These are phyloP conservation scores for Fusarium mexicanum DNA, from an alignment of 2,329 filamentous ascomycete genomes.

Conservation along the genomic window DNA sequence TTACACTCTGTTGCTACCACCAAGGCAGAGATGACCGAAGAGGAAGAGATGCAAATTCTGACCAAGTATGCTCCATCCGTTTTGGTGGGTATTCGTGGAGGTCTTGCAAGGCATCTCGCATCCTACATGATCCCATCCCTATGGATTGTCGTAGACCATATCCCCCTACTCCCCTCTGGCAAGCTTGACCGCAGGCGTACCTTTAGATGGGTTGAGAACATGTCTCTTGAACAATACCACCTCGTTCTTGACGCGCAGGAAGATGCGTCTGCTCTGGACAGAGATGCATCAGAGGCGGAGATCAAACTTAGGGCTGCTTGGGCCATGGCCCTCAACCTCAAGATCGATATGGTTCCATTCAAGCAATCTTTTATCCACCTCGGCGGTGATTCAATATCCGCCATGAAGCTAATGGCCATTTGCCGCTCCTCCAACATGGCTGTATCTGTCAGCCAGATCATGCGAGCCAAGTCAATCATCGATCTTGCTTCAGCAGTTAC, in stretches of 20 bases:
- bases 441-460: slow-evolving; percentile 31
- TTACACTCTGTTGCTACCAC: not conserved
- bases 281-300: slow-evolving; percentile 13
- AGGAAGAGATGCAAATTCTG: not conserved
- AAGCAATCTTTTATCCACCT: slow-evolving; percentile 29
- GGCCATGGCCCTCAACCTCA: slow-evolving; percentile 17
- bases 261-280: slow-evolving; percentile 1
- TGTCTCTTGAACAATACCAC: slow-evolving; percentile 11
- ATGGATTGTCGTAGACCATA: slow-evolving; percentile 14
- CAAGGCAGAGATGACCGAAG: not conserved
- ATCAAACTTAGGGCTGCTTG: slow-evolving; percentile 19
- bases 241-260: slow-evolving; percentile 11
- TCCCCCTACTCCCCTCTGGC: slow-evolving; percentile 26
- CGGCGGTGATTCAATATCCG: slow-evolving; percentile 35
- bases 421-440: slow-evolving; percentile 27
- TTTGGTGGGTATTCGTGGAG: slow-evolving; percentile 10
- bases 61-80: not conserved
- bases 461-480: slow-evolving; percentile 34
- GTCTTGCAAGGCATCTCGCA: not conserved
- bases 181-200: slow-evolving; percentile 23
- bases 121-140: slow-evolving; percentile 34
- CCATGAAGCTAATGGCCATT: slow-evolving; percentile 34
- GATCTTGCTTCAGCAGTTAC: slow-evolving; percentile 26
- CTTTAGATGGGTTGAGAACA: slow-evolving; percentile 6
- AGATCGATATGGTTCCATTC: slow-evolving; percentile 13